Percentiles rank a stretch among this genome's conserved stretches.
phyloP scores from a whole-genome alignment of 73 alveolate genomes.

The Paramecium bursaria region DNA sequence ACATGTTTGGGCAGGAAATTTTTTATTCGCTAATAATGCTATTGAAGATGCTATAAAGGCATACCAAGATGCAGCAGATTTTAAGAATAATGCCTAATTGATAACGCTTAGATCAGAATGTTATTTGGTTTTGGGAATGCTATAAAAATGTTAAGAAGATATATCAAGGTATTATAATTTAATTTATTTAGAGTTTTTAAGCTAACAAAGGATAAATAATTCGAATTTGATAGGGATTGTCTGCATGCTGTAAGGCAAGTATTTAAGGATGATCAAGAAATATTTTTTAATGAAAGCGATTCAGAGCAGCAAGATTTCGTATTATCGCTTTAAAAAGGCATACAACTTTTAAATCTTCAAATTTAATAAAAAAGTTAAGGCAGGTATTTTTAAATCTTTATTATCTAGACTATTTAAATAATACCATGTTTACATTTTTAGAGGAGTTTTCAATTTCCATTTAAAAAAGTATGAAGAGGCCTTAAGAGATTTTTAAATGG shows the following conservation, averaged over 20 bases:
- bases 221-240: slow-evolving; percentile 57
- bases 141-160: slow-evolving; percentile 54
- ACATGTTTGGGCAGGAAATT: slow-evolving; percentile 76
- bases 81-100: slow-evolving; percentile 38
- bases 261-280: slow-evolving; percentile 30
- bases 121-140: slow-evolving; percentile 42
- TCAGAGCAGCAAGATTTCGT: slow-evolving; percentile 28
- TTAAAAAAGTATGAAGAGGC: slow-evolving; percentile 72
- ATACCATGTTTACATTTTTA: slow-evolving; percentile 60
- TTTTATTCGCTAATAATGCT: slow-evolving; percentile 69
- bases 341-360: background rate
- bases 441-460: slow-evolving; percentile 70
- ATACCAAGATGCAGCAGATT: slow-evolving; percentile 55
- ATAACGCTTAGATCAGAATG: slow-evolving; percentile 61
- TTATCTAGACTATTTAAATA: slow-evolving; percentile 53
- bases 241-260: slow-evolving; percentile 48
- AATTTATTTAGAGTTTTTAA: background rate
- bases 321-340: background rate
- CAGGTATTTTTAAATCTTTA: no score
- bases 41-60: slow-evolving; percentile 77
- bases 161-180: background rate
- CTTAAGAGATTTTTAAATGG: slow-evolving; percentile 60
- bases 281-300: slow-evolving; percentile 48
- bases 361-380: slow-evolving; percentile 43
- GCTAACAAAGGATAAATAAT: background rate